Conservation (phyloP, 805 yeast species). For the Zygoascus flipseniorum region DNA sequence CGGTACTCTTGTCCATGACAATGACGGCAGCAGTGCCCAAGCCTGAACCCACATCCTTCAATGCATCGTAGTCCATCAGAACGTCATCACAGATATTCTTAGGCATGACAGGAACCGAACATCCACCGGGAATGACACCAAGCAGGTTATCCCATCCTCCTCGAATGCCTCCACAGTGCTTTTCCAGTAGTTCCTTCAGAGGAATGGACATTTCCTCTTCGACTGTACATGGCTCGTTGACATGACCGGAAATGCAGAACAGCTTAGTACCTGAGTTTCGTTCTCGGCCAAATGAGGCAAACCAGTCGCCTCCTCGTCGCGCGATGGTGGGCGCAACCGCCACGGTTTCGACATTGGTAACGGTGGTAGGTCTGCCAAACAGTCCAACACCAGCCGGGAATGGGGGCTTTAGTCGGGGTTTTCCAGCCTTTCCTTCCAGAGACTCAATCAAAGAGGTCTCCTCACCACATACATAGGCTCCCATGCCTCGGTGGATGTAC, state of each 20-base stretch:
- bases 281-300: conserved; percentile 74
- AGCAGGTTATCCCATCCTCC: conserved; percentile 91
- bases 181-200: conserved; percentile 70
- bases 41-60: conserved; percentile 78
- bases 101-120: conserved; percentile 77
- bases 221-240: conserved; percentile 85
- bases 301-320: conserved; percentile 87
- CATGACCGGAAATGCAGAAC: conserved; percentile 83
- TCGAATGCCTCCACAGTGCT: conserved; percentile 82
- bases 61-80: conserved; percentile 82
- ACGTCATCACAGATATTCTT: conserved; percentile 57
- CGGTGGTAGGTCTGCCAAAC: conserved; percentile 86
- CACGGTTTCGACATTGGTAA: conserved; percentile 85
- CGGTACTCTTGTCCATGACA: conserved; percentile 82
- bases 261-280: conserved; percentile 78
- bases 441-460: conserved; percentile 87
- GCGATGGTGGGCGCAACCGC: conserved; percentile 84
- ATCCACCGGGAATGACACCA: conserved; percentile 87
- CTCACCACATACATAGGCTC: conserved; percentile 89
- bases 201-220: conserved; percentile 94
- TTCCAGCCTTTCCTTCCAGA: conserved; percentile 87
- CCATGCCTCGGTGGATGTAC: conserved; percentile 85
- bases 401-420: conserved; percentile 90
- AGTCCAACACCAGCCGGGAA: conserved; percentile 92
- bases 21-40: conserved; percentile 91